Percentiles rank a stretch among this genome's conserved stretches.
Evolutionary conservation across 441 rosid species (phyloP).

Genomic region (Cnidoscolus chayamansa): DNA sequence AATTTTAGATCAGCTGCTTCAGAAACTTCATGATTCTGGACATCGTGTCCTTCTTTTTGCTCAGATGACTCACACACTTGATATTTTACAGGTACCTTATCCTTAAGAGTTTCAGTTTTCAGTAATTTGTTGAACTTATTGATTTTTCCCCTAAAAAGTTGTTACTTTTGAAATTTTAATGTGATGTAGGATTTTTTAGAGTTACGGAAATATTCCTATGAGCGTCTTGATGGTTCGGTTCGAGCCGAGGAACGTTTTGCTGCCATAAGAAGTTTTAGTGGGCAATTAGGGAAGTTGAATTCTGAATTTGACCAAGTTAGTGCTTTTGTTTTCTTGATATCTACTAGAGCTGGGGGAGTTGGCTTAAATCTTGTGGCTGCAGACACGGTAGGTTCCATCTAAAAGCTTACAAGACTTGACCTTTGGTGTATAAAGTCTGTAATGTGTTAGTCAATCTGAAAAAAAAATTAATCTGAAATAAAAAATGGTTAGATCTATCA

Average conservation of each 20-base stretch:
- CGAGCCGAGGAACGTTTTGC: slow-evolving; percentile 95
- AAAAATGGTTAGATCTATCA: not conserved
- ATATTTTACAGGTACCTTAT: slow-evolving; percentile 74
- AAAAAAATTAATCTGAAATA: not conserved
- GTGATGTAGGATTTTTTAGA: slow-evolving; percentile 71
- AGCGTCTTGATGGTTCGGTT: slow-evolving; percentile 95
- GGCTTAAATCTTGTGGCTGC: slow-evolving; percentile 94
- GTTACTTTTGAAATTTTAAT: slow-evolving; percentile 11
- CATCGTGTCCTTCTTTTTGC: slow-evolving; percentile 90
- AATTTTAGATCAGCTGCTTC: slow-evolving; percentile 66
- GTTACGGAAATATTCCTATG: slow-evolving; percentile 70
- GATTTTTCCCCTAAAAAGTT: not conserved
- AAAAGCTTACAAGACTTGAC: not conserved
- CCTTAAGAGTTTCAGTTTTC: not conserved
- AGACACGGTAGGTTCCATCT: slow-evolving; percentile 57
- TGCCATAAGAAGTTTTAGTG: slow-evolving; percentile 81
- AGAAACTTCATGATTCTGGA: slow-evolving; percentile 56
- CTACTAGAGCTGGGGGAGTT: slow-evolving; percentile 95
- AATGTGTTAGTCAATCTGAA: not conserved
- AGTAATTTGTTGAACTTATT: slow-evolving; percentile 14
- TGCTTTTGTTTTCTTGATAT: slow-evolving; percentile 81
- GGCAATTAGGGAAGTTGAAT: slow-evolving; percentile 30
- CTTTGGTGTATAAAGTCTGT: not conserved
- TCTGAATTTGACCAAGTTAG: slow-evolving; percentile 39
- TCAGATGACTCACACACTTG: slow-evolving; percentile 90